phyloP scores from a whole-genome alignment of 805 yeast genomes.

The Ogataea methylovora region DNA sequence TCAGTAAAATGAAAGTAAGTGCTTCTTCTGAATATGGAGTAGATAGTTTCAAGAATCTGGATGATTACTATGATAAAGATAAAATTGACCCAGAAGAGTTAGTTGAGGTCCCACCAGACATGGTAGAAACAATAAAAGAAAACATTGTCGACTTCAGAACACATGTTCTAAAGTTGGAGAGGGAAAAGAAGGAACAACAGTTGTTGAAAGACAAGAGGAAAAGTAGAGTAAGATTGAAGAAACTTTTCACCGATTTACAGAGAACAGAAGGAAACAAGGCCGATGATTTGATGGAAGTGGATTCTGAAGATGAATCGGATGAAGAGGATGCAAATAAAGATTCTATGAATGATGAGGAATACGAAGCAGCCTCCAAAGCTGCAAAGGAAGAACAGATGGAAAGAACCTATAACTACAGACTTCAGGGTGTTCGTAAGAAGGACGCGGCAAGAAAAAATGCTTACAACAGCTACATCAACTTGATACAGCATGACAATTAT shows the following conservation, averaged over 20 bases:
- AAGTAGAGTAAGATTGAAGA: constrained; percentile 39
- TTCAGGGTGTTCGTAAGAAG: constrained; percentile 12
- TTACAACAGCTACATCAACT: constrained; percentile 25
- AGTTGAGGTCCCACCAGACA: constrained; percentile 46
- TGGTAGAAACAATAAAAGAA: constrained; percentile 43
- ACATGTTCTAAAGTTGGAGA: constrained; percentile 44
- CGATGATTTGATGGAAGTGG: constrained; percentile 15
- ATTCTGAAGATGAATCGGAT: constrained; percentile 22
- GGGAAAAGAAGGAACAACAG: constrained; percentile 41
- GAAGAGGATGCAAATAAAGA: constrained; percentile 17
- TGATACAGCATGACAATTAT: constrained; percentile 21
- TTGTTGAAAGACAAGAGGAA: constrained; percentile 39
- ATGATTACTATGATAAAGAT: constrained; percentile 23
- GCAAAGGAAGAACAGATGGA: constrained; percentile 11
- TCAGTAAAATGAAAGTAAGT: neutral
- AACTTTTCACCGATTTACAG: constrained; percentile 26
- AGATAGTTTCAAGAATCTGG: constrained; percentile 8
- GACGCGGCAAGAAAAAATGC: constrained; percentile 24
- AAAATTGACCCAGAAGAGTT: constrained; percentile 51
- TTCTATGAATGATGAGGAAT: constrained; percentile 15
- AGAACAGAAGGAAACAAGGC: constrained; percentile 9
- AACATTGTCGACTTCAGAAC: constrained; percentile 52
- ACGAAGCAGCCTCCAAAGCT: constrained; percentile 6
- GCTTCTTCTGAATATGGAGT: neutral
- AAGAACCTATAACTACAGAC: constrained; percentile 5